Evolutionary conservation across 805 yeast genomes (phyloP).

Genomic region (Saturnispora quitensis): DNA sequence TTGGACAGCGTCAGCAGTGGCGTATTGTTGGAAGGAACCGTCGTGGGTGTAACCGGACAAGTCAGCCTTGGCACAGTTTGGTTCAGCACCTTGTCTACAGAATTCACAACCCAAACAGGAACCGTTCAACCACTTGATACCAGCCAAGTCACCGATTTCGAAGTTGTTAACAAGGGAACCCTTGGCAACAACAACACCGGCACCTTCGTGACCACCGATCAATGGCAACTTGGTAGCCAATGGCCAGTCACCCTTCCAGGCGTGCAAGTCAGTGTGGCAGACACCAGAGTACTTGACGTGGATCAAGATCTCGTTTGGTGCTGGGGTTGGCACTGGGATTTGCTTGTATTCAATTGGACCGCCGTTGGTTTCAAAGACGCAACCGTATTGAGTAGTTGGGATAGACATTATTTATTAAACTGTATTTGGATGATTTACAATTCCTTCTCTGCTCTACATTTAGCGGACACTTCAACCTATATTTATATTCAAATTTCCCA

Average conservation of each 20-base stretch:
- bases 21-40: conserved; percentile 87
- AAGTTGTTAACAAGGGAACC: conserved; percentile 58
- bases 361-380: conserved; percentile 51
- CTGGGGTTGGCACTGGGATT: conserved; percentile 69
- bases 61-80: conserved; percentile 60
- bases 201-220: conserved; percentile 84
- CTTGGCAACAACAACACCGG: conserved; percentile 68
- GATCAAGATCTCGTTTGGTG: conserved; percentile 61
- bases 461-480: not conserved
- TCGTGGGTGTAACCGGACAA: conserved; percentile 83
- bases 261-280: conserved; percentile 86
- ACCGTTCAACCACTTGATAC: conserved; percentile 71
- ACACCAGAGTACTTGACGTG: conserved; percentile 78
- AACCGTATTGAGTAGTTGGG: conserved; percentile 59
- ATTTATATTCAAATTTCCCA: conserved; percentile 16
- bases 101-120: conserved; percentile 65
- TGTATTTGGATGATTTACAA: not conserved
- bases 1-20: conserved; percentile 79
- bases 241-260: conserved; percentile 90
- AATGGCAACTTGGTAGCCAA: conserved; percentile 57
- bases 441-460: not conserved
- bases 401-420: conserved; percentile 25
- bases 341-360: conserved; percentile 57
- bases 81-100: conserved; percentile 56
- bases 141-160: conserved; percentile 69